These are phyloP conservation scores for Oryza coarctata DNA, from an alignment of 176 grass and related monocot genomes.

Conservation along the genomic window DNA sequence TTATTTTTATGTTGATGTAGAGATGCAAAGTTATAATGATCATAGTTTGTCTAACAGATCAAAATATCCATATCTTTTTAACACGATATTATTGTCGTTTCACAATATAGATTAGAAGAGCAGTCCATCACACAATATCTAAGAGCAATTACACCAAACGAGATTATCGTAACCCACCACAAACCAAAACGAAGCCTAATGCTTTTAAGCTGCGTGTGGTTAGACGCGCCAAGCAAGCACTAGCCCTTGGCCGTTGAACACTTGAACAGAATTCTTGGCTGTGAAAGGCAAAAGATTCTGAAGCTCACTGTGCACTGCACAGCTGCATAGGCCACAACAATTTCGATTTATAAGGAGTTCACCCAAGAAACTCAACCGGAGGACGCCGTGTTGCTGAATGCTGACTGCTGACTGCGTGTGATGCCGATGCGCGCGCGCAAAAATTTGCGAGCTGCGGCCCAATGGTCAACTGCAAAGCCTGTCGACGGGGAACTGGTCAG, in stretches of 20 bases:
- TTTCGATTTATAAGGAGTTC: not conserved
- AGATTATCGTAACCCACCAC: not conserved
- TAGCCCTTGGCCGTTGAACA: too few species aligned
- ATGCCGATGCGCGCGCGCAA: not conserved
- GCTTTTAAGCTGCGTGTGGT: too few species aligned
- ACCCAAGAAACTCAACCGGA: too few species aligned
- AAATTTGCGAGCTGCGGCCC: not conserved
- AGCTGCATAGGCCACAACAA: not conserved
- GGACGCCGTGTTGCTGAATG: too few species aligned
- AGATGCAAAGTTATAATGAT: not conserved
- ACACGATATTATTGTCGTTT: too few species aligned
- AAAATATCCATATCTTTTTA: not conserved
- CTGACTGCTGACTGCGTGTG: too few species aligned
- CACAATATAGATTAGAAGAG: not conserved
- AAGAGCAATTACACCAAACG: not conserved
- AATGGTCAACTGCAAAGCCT: not conserved
- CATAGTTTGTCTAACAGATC: not conserved
- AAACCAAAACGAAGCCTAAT: too few species aligned
- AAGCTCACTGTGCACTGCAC: too few species aligned
- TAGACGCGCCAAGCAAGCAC: too few species aligned
- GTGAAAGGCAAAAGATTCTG: not conserved
- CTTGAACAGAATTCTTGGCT: not conserved
- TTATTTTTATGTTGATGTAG: too few species aligned
- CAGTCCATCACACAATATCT: not conserved
- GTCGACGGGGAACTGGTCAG: not conserved